These are phyloP conservation scores for Clonostachys rhizophaga DNA, from an alignment of 2,329 filamentous ascomycete species.

Conservation along the genomic window DNA sequence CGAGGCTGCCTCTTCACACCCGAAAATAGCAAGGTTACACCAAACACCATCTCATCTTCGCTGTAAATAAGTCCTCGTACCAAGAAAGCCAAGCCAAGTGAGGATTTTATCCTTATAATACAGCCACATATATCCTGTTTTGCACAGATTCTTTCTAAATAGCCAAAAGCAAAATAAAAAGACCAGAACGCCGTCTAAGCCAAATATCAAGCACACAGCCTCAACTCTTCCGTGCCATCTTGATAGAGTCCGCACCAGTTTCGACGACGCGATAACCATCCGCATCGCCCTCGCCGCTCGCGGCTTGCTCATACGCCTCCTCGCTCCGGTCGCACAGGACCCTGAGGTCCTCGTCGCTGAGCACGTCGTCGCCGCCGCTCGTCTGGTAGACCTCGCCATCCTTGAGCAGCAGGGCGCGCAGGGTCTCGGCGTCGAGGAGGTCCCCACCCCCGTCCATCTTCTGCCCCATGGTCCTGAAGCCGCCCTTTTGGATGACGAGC, in stretches of 20 bases:
- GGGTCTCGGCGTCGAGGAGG: conserved; percentile 56
- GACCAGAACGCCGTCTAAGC: neutral
- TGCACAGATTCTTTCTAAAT: too few species aligned
- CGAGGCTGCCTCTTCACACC: too few species aligned
- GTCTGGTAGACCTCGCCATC: conserved; percentile 65
- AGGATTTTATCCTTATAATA: too few species aligned
- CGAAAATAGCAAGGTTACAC: too few species aligned
- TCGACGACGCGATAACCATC: conserved; percentile 75
- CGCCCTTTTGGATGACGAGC: conserved; percentile 90
- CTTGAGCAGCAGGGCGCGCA: conserved; percentile 59
- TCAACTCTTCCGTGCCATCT: conserved; percentile 20
- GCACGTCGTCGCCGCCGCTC: conserved; percentile 56
- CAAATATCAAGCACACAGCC: neutral
- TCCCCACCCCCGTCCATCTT: conserved; percentile 48
- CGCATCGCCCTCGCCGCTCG: conserved; percentile 70
- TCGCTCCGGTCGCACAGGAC: conserved; percentile 73
- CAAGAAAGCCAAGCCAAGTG: too few species aligned
- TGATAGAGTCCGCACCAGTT: conserved; percentile 56
- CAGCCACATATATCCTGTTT: too few species aligned
- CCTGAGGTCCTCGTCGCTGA: conserved; percentile 72
- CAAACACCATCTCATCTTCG: too few species aligned
- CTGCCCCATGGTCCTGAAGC: conserved; percentile 67
- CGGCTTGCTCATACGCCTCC: conserved; percentile 63
- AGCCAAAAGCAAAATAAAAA: too few species aligned
- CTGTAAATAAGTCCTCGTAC: too few species aligned